A percentile compares a stretch with the other conserved stretches of the same genome.
phyloP scores from a whole-genome alignment of 179 eudicot species.

The Gypsophila paniculata region DNA sequence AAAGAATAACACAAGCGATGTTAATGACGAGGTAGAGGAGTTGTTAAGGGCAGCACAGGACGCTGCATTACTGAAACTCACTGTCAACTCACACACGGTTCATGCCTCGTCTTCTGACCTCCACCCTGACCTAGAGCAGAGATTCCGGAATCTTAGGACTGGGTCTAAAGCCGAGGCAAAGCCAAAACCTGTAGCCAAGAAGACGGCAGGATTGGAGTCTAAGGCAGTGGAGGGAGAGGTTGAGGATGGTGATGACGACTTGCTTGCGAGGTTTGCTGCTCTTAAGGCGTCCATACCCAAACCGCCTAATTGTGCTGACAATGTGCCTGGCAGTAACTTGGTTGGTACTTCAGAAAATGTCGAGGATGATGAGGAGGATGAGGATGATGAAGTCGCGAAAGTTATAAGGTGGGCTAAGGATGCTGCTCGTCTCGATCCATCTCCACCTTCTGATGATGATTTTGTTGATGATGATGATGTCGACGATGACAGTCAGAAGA shows the following conservation, averaged over 20 bases:
- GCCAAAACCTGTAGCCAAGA: conserved; percentile 3
- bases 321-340: conserved; percentile 14
- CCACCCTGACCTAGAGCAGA: conserved; percentile 63
- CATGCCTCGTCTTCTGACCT: conserved; percentile 38
- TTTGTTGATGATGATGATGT: conserved; percentile 24
- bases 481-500: conserved; percentile 6
- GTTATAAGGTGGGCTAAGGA: conserved; percentile 81
- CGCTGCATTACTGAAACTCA: conserved; percentile 57
- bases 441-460: conserved; percentile 51
- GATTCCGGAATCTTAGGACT: conserved; percentile 60
- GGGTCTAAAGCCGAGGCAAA: conserved; percentile 27
- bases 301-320: conserved; percentile 24
- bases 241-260: conserved; percentile 35
- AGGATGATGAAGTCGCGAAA: conserved; percentile 74
- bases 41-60: conserved; percentile 67
- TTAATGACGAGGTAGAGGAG: conserved; percentile 56
- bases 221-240: conserved; percentile 15
- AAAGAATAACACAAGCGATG: conserved; percentile 26
- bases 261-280: conserved; percentile 57
- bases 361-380: conserved; percentile 26
- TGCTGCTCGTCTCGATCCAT: conserved; percentile 86
- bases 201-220: conserved; percentile 6
- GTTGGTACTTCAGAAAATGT: background rate
- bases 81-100: conserved; percentile 51
- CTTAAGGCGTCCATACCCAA: conserved; percentile 54